A percentile compares a stretch with the other conserved stretches of the same genome.
phyloP scores from a whole-genome alignment of 108 stramenopile genomes.

The Phaeodactylum tricornutum region DNA sequence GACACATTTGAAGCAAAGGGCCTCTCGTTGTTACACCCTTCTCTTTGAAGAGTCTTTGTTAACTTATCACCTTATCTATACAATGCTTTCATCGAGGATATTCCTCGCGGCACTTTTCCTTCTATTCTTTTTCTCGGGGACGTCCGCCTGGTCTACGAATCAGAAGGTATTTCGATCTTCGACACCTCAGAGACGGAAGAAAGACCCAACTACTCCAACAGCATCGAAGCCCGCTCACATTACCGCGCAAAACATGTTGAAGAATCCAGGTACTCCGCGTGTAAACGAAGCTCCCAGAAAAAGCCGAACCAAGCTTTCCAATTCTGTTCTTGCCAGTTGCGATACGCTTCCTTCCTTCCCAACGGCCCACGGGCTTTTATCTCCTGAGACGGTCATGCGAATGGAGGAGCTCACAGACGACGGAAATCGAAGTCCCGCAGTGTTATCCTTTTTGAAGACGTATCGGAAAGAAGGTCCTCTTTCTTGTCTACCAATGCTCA shows the following conservation, averaged over 20 bases:
- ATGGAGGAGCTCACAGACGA: constrained; percentile 33
- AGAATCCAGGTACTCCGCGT: constrained; percentile 5
- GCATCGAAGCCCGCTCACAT: too few species aligned
- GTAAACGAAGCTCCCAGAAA: neutral
- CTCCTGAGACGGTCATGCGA: constrained; percentile 64
- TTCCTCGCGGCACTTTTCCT: too few species aligned
- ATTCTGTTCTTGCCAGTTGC: constrained; percentile 43
- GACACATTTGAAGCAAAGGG: too few species aligned
- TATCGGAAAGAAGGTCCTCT: constrained; percentile 61
- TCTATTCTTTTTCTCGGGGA: too few species aligned
- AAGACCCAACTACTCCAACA: too few species aligned
- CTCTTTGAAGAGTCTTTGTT: too few species aligned
- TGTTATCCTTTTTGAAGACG: constrained; percentile 35
- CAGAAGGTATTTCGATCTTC: too few species aligned
- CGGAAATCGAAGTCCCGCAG: constrained; percentile 16
- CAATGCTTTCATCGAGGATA: too few species aligned
- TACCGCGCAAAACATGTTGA: constrained; percentile 23
- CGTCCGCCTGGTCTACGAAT: too few species aligned
- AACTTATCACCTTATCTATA: too few species aligned
- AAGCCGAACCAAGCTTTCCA: constrained; percentile 10
- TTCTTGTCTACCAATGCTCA: constrained; percentile 70
- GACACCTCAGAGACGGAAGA: too few species aligned
- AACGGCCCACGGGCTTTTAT: constrained; percentile 70
- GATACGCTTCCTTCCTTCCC: constrained; percentile 52
- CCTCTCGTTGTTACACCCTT: too few species aligned